Evolutionary conservation across 352 stramenopile species (phyloP).

Genomic region (Globisporangium okanoganense): DNA sequence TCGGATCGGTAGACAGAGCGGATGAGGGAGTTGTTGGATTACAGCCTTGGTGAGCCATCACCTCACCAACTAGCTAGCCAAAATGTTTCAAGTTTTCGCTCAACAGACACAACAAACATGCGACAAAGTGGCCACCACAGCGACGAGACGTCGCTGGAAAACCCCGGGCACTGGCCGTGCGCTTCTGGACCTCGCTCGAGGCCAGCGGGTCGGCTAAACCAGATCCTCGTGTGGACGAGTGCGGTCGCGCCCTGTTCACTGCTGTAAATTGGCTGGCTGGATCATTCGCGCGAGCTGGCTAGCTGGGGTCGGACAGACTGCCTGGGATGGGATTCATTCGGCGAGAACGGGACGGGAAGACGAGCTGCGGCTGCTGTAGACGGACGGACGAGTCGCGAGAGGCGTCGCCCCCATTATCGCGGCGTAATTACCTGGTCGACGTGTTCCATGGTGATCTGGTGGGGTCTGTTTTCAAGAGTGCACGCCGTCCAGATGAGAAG

Average conservation of each 20-base stretch:
- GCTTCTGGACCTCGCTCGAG: neutral
- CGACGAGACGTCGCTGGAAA: slow-evolving; percentile 6
- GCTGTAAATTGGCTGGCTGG: neutral
- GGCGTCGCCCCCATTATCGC: neutral
- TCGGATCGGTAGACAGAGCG: neutral
- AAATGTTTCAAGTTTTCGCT: slow-evolving; percentile 8
- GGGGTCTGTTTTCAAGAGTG: slow-evolving; percentile 19
- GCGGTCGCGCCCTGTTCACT: neutral
- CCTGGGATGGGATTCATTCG: neutral
- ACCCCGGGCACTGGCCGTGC: neutral
- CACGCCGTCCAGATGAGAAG: neutral
- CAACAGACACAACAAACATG: slow-evolving; percentile 2
- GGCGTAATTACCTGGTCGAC: slow-evolving; percentile 16
- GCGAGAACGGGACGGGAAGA: neutral
- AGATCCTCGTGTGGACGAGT: neutral
- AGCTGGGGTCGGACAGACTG: neutral
- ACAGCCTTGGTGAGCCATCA: slow-evolving; percentile 82
- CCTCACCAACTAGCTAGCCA: slow-evolving; percentile 54
- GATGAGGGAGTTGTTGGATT: slow-evolving; percentile 38
- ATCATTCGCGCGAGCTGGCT: neutral
- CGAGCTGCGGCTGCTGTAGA: slow-evolving; percentile 2
- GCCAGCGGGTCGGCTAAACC: neutral
- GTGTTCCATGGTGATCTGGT: slow-evolving; percentile 22
- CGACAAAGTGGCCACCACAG: slow-evolving; percentile 6
- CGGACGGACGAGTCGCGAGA: no score